phyloP scores from a whole-genome alignment of 202 grass and related monocot species.

The Brachypodium distachyon region DNA sequence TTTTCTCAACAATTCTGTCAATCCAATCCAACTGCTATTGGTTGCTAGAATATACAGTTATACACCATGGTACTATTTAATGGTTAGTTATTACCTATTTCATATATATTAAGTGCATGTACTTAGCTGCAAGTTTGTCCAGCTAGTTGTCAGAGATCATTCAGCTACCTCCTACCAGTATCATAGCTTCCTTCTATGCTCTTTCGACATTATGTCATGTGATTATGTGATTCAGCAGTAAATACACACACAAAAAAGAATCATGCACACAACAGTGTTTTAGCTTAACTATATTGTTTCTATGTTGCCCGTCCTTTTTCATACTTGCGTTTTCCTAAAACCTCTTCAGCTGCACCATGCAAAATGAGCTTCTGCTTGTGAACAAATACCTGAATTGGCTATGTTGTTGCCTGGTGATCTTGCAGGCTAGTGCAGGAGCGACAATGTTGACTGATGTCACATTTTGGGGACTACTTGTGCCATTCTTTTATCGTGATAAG shows the following conservation, averaged over 20 bases:
- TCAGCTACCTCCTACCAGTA: background rate
- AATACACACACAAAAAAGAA: too few species aligned
- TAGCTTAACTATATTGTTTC: background rate
- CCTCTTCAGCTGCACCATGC: background rate
- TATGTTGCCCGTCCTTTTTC: background rate
- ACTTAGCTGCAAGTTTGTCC: background rate
- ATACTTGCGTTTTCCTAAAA: background rate
- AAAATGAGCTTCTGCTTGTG: background rate
- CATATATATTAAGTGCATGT: slow-evolving; percentile 9
- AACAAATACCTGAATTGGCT: background rate
- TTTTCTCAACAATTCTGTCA: background rate
- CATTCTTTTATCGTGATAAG: slow-evolving; percentile 44
- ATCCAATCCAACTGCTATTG: background rate
- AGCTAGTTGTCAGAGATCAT: background rate
- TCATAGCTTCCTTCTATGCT: background rate
- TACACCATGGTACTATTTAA: background rate
- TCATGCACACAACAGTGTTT: background rate
- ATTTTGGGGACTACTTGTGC: slow-evolving; percentile 85
- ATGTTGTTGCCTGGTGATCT: background rate
- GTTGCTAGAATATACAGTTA: background rate
- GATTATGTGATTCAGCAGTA: too few species aligned
- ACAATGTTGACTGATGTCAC: slow-evolving; percentile 68
- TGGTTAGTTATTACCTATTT: background rate
- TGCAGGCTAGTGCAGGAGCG: slow-evolving; percentile 75
- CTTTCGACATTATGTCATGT: background rate